Evolutionary conservation across 78 protist genomes (phyloP), one percentile per base, ranked within the genome.

Genomic region (Monosiga brevicollis): DNA sequence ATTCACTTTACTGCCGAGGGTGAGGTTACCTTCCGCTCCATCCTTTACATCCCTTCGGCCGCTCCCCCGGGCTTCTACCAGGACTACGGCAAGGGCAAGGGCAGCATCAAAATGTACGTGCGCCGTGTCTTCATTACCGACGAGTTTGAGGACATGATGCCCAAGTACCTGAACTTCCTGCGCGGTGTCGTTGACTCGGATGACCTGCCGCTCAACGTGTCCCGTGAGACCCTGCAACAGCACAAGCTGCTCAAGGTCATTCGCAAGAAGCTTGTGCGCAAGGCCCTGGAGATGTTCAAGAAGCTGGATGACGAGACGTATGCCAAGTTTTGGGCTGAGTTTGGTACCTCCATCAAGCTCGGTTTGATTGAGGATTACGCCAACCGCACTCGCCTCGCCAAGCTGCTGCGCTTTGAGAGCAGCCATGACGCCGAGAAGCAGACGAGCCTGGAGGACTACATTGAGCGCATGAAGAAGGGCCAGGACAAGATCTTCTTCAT

Each of bases 151-250:
- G 99, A 97, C 34, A 73, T 97, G 9, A 84, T 97, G 83, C 99
- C 99, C 70, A 79, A 86, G 37, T 98, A 96, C 94, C 91, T 98
- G 25, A 9, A 76, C 37, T 98, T 98, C 91, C 49, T 98, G 79
- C 83, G 83, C 40, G 99, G 99, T 42, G 89, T 98, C 36, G 96
- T 98, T 37, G 99, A 98, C 82, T 86, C 97, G 23, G 99, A 98
- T 73, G 98, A 95, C 81, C 82, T 98, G 42, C 99, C 99, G 72
- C 91, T 98, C 75, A 96, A 98, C 89, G 98, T 98, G 1, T 93
- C 97, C 37, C 95, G 99, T 29, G 99, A 98, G 87, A 92, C 89
- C 71, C 92, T 97, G 41, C 99, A 97, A 90, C 89, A 95, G 83
- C 54, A 42, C 91, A 70, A 78, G 41, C 38, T 79, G 71, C 49